phyloP scores from a whole-genome alignment of 257 asterid species.

The Marsdenia floribunda region DNA sequence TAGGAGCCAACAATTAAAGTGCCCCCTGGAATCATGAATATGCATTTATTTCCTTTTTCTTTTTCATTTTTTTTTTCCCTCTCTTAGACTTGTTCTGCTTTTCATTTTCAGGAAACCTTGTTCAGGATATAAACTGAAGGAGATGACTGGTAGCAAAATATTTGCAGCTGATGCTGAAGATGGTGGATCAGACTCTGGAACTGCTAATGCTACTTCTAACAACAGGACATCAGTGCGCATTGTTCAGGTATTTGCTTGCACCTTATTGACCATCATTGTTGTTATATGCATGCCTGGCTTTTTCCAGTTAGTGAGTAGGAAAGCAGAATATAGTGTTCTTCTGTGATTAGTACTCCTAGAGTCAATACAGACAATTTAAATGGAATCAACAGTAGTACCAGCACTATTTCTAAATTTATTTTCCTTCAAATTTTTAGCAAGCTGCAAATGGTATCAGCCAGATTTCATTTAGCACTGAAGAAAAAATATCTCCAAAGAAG shows the following conservation, averaged over 20 bases:
- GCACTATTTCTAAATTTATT: constrained; percentile 2
- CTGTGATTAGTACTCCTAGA: neutral
- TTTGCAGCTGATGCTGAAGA: constrained; percentile 53
- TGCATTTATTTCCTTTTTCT: too few relatives aligned
- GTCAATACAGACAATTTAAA: neutral
- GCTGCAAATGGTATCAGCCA: constrained; percentile 90
- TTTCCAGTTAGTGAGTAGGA: neutral
- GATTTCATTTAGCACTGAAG: constrained; percentile 84
- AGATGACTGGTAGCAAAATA: constrained; percentile 85
- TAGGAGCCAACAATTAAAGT: neutral
- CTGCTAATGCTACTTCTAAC: constrained; percentile 35
- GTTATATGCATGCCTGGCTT: neutral
- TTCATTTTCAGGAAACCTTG: constrained; percentile 67
- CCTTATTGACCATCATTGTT: constrained; percentile 2
- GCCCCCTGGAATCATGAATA: neutral
- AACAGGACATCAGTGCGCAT: constrained; percentile 88
- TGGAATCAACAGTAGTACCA: neutral
- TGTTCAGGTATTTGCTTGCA: constrained; percentile 58
- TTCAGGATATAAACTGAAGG: constrained; percentile 80
- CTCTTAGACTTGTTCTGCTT: constrained; percentile 1
- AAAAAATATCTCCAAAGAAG: constrained; percentile 74
- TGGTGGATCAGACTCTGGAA: constrained; percentile 49
- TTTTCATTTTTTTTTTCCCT: neutral
- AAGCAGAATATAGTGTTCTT: too few relatives aligned
- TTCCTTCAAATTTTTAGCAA: constrained; percentile 41